These are phyloP conservation scores for Vitis cinerea DNA, from an alignment of 164 flowering plant genomes.

Conservation along the genomic window DNA sequence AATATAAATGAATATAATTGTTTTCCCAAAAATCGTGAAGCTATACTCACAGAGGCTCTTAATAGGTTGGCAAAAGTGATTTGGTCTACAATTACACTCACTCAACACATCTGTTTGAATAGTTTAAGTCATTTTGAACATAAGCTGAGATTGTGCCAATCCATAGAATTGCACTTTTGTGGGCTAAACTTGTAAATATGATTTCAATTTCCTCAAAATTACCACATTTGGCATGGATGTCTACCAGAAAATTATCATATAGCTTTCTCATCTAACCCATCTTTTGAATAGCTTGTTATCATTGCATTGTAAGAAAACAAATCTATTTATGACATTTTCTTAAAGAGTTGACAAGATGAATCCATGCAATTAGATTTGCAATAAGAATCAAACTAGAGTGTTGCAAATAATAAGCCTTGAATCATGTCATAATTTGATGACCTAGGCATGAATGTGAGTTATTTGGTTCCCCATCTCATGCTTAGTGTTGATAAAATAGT, in stretches of 20 bases:
- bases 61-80: constrained; percentile 68
- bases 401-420: constrained; percentile 45
- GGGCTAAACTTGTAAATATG: constrained; percentile 38
- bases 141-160: constrained; percentile 73
- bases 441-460: constrained; percentile 54
- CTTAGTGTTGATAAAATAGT: constrained; percentile 50
- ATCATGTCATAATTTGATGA: constrained; percentile 52
- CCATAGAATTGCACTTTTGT: constrained; percentile 61
- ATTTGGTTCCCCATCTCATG: constrained; percentile 22
- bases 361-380: constrained; percentile 48
- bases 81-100: constrained; percentile 48
- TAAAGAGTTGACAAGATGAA: constrained; percentile 43
- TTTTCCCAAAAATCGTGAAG: constrained; percentile 56
- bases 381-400: constrained; percentile 67
- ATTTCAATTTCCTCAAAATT: constrained; percentile 48
- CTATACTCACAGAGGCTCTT: constrained; percentile 60
- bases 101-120: constrained; percentile 57
- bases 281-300: constrained; percentile 61
- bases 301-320: constrained; percentile 63
- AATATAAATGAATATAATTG: constrained; percentile 58
- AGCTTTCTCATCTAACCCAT: constrained; percentile 46
- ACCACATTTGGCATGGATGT: constrained; percentile 81
- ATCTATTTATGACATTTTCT: constrained; percentile 52
- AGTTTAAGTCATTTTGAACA: constrained; percentile 52
- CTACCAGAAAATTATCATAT: constrained; percentile 41